phyloP scores from a whole-genome alignment of 78 protist species.

The Guillardia theta region DNA sequence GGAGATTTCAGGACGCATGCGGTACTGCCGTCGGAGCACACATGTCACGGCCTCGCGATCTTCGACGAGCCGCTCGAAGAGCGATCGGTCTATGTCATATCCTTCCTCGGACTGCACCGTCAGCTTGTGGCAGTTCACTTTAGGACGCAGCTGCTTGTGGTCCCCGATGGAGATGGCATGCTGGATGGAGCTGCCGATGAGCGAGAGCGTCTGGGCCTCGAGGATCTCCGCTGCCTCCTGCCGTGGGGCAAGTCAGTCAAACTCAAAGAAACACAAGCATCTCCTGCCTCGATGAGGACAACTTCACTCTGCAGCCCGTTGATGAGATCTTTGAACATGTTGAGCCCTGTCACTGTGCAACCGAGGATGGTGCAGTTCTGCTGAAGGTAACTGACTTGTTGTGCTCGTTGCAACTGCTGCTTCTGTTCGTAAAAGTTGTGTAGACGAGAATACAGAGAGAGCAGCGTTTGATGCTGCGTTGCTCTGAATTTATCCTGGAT shows the following conservation, averaged over 20 bases:
- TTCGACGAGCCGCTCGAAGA: conserved; percentile 52
- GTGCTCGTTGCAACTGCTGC: not conserved
- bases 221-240: conserved; percentile 60
- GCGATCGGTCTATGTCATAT: conserved; percentile 27
- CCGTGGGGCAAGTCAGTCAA: too few relatives aligned
- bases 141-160: conserved; percentile 53
- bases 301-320: not conserved
- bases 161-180: conserved; percentile 54
- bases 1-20: conserved; percentile 54
- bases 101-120: not conserved
- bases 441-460: too few relatives aligned
- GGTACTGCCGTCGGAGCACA: conserved; percentile 41
- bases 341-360: not conserved
- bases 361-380: not conserved
- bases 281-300: not conserved
- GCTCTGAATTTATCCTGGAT: not conserved
- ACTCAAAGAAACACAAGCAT: too few relatives aligned
- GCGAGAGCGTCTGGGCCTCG: conserved; percentile 39
- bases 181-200: not conserved
- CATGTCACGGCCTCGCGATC: not conserved
- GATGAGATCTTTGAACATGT: not conserved
- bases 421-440: too few relatives aligned
- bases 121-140: not conserved
- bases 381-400: not conserved
- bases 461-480: not conserved